Conservation (phyloP, 2,329 filamentous ascomycete species). For the Pseudocercospora crystallina region DNA sequence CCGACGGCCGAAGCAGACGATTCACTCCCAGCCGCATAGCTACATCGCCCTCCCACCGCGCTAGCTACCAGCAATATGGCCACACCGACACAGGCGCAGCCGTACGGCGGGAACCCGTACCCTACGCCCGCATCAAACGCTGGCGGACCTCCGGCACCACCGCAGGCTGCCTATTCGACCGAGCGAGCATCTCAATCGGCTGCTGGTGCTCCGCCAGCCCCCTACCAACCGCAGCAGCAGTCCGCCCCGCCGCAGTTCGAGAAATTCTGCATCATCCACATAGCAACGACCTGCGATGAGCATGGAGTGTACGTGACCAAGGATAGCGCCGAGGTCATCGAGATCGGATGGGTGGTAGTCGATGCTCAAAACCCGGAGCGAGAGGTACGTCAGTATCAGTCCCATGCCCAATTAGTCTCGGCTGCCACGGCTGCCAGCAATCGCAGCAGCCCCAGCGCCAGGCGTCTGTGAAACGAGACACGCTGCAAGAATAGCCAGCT, state of each 20-base stretch:
- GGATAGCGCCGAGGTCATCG: constrained; percentile 98
- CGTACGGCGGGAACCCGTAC: constrained; percentile 27
- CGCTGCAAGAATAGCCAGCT: constrained; percentile 19
- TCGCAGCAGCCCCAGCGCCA: constrained; percentile 10
- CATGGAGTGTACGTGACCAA: constrained; percentile 99
- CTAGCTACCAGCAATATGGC: constrained; percentile 25
- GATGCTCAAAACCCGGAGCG: constrained; percentile 35
- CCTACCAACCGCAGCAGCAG: constrained; percentile 21
- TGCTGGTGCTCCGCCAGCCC: constrained; percentile 1
- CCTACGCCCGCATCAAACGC: constrained; percentile 26
- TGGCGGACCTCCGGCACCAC: constrained; percentile 16
- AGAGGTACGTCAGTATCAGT: constrained; percentile 30
- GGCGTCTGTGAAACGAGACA: constrained; percentile 27
- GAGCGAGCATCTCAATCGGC: constrained; percentile 21
- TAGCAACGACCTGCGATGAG: constrained; percentile 97
- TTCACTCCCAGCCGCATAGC: neutral
- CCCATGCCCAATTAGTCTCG: constrained; percentile 6
- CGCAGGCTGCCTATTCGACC: constrained; percentile 25
- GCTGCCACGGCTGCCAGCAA: constrained; percentile 14
- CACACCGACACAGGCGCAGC: constrained; percentile 31
- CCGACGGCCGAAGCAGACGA: too few relatives aligned
- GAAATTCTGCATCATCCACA: constrained; percentile 96
- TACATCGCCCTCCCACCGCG: neutral
- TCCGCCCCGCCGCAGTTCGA: constrained; percentile 59
- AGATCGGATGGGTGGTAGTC: constrained; percentile 90